Conservation (phyloP, 805 yeast species). For the Blastobotrys terrestris region DNA sequence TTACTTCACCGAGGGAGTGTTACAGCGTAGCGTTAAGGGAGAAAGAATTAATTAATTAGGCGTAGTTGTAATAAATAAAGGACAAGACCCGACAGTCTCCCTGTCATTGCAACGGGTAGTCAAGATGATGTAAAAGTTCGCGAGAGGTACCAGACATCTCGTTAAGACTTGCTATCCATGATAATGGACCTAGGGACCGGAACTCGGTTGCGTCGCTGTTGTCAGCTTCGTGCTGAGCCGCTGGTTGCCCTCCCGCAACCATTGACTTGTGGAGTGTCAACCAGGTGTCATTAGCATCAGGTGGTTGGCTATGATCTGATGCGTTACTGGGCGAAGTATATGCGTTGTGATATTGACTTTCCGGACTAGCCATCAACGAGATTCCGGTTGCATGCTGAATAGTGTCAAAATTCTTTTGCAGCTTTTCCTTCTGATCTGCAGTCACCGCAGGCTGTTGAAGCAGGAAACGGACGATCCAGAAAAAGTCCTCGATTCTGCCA, state of each 20-base stretch:
- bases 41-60: too few relatives aligned
- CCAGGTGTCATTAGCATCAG: neutral
- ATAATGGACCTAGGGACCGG: neutral
- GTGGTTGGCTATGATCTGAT: too few relatives aligned
- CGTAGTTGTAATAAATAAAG: too few relatives aligned
- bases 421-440: slow-evolving; percentile 4
- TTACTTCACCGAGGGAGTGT: too few relatives aligned
- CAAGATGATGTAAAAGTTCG: neutral
- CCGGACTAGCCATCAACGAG: too few relatives aligned
- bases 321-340: too few relatives aligned
- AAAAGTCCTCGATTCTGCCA: slow-evolving; percentile 8
- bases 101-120: neutral
- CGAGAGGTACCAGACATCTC: neutral
- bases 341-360: too few relatives aligned
- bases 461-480: slow-evolving; percentile 12
- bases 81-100: neutral
- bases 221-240: too few relatives aligned
- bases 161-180: neutral
- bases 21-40: too few relatives aligned
- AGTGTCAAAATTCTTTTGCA: slow-evolving; percentile 26
- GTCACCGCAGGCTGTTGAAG: slow-evolving; percentile 7
- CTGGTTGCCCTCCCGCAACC: neutral
- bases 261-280: neutral
- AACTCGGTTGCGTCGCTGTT: neutral
- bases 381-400: slow-evolving; percentile 6